These are phyloP conservation scores for Sanghuangporus baumii DNA, from an alignment of 1,284 basidiomycete genomes.

Conservation along the genomic window DNA sequence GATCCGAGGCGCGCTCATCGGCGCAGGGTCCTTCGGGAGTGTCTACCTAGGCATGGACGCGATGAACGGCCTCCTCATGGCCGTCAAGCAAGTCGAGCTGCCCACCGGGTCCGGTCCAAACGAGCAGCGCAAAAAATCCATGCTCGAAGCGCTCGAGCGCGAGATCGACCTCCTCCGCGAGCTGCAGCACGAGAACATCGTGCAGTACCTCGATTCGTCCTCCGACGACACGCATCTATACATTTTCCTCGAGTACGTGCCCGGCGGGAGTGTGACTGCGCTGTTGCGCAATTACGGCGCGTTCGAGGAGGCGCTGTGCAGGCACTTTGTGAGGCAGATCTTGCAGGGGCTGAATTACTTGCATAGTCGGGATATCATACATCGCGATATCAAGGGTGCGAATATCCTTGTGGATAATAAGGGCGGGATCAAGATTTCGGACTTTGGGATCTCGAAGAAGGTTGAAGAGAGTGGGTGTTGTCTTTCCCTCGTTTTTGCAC, in stretches of 20 bases:
- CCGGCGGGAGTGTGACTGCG: conserved; percentile 94
- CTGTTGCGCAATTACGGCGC: conserved; percentile 92
- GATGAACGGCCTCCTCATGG: conserved; percentile 91
- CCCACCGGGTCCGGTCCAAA: conserved; percentile 83
- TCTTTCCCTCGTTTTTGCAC: background rate
- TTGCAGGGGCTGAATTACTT: conserved; percentile 89
- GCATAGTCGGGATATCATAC: conserved; percentile 93
- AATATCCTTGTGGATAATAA: conserved; percentile 99
- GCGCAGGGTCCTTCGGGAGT: conserved; percentile 92
- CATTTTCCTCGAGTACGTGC: conserved; percentile 99
- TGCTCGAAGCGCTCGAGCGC: conserved; percentile 91
- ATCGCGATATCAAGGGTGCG: conserved; percentile 97
- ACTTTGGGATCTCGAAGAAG: conserved; percentile 99
- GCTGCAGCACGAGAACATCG: conserved; percentile 94
- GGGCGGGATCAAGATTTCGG: conserved; percentile 96
- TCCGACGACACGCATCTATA: conserved; percentile 87
- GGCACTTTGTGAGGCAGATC: conserved; percentile 94
- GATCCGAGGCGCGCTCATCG: conserved; percentile 98
- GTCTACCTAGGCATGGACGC: conserved; percentile 99
- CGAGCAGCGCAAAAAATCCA: conserved; percentile 90
- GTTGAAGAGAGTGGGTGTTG: conserved; percentile 82
- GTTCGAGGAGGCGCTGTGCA: conserved; percentile 92
- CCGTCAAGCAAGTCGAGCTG: conserved; percentile 98
- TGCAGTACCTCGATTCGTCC: conserved; percentile 94
- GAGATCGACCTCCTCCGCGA: conserved; percentile 97